A percentile compares a stretch with the other conserved stretches of the same genome.
Evolutionary conservation across 1,284 basidiomycete genomes (phyloP).

Genomic region (Ganoderma lucidum): DNA sequence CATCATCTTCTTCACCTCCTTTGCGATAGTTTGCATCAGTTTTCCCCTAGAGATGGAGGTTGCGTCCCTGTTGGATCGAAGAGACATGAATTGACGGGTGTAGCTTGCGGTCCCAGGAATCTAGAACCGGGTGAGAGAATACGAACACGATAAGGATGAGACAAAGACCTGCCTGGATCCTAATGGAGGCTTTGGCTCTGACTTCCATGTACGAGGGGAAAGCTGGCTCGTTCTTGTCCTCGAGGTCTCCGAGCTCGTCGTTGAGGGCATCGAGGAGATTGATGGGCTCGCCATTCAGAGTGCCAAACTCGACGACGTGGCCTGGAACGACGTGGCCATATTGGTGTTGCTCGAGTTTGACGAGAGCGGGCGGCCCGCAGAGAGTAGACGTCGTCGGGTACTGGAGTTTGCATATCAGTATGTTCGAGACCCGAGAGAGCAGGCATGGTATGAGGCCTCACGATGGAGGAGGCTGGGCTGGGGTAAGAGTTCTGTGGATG

Average conservation of each 20-base stretch:
- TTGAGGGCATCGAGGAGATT: conserved; percentile 3
- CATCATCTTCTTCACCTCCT: conserved; percentile 16
- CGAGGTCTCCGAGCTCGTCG: neutral
- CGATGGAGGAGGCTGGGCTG: neutral
- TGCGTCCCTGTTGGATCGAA: conserved; percentile 1
- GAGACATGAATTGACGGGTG: conserved; percentile 10
- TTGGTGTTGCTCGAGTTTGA: neutral
- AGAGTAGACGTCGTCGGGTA: neutral
- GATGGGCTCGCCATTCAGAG: neutral
- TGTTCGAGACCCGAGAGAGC: neutral
- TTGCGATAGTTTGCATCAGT: conserved; percentile 13
- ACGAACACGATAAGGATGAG: neutral
- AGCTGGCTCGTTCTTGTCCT: conserved; percentile 7
- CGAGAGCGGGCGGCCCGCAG: neutral
- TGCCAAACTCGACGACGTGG: conserved; percentile 9
- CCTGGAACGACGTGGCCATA: neutral
- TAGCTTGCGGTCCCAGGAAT: neutral
- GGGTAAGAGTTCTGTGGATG: neutral
- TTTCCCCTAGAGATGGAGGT: conserved; percentile 8
- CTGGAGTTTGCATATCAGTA: neutral
- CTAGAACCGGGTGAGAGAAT: neutral
- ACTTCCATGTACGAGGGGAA: conserved; percentile 13
- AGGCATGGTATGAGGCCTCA: neutral
- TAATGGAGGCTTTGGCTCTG: conserved; percentile 20
- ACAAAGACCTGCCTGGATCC: conserved; percentile 14